These are phyloP conservation scores for Dendryphion nanum DNA, from an alignment of 2,329 filamentous ascomycete species.

Conservation along the genomic window DNA sequence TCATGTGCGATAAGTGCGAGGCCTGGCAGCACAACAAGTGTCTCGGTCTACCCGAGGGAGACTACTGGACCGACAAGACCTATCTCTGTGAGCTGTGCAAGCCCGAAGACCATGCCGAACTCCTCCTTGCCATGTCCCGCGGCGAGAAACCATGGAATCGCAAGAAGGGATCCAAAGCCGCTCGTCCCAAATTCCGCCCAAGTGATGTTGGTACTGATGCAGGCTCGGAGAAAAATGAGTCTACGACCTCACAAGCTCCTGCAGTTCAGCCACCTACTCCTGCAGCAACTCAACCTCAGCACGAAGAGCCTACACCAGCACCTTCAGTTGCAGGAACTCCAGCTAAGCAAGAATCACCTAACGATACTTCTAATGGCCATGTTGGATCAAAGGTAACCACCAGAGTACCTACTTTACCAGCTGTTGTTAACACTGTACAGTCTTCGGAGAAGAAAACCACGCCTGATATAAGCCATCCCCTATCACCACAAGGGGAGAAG, in stretches of 20 bases:
- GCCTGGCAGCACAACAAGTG: slow-evolving; percentile 99
- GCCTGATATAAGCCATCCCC: slow-evolving; percentile 26
- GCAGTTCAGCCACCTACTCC: slow-evolving; percentile 3
- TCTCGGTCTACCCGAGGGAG: slow-evolving; percentile 76
- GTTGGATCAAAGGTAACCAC: slow-evolving; percentile 22
- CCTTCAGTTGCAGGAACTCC: not conserved
- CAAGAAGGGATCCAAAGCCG: slow-evolving; percentile 56
- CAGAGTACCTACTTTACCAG: too few relatives aligned
- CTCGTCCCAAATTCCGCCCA: slow-evolving; percentile 59
- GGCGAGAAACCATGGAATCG: slow-evolving; percentile 82
- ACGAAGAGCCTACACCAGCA: not conserved
- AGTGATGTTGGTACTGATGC: slow-evolving; percentile 59
- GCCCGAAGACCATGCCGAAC: slow-evolving; percentile 77
- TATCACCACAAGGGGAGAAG: slow-evolving; percentile 37
- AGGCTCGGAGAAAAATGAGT: slow-evolving; percentile 38
- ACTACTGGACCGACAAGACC: slow-evolving; percentile 49
- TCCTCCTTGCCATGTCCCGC: slow-evolving; percentile 72
- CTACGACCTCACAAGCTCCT: slow-evolving; percentile 11
- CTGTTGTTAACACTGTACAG: slow-evolving; percentile 8
- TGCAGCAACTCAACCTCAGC: slow-evolving; percentile 1
- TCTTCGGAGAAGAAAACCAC: slow-evolving; percentile 18
- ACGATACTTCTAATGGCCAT: slow-evolving; percentile 23
- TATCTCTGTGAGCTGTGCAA: slow-evolving; percentile 93
- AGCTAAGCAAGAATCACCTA: slow-evolving; percentile 4
- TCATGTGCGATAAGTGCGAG: slow-evolving; percentile 87